Evolutionary conservation across 2,329 filamentous ascomycete genomes (phyloP).

Genomic region (Ophiostoma montium): DNA sequence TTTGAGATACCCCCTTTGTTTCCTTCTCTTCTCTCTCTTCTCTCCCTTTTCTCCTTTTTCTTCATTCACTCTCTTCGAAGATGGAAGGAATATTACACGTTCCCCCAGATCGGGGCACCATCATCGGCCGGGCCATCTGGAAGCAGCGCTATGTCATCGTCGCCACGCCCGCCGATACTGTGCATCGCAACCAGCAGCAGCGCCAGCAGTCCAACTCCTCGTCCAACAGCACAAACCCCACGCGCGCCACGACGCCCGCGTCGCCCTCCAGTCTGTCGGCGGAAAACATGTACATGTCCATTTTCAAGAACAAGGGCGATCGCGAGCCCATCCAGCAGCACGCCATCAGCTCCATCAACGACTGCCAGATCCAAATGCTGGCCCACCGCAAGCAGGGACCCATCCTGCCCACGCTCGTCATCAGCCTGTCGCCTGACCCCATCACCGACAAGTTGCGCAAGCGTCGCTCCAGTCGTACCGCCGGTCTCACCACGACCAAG

Average conservation of each 20-base stretch:
- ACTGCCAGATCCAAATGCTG: constrained; percentile 44
- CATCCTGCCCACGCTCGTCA: constrained; percentile 42
- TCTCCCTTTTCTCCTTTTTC: background rate
- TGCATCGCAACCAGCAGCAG: constrained; percentile 2
- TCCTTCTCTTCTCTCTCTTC: background rate
- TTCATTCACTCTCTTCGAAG: background rate
- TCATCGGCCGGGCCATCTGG: constrained; percentile 37
- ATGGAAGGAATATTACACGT: constrained; percentile 38
- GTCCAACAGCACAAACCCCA: background rate
- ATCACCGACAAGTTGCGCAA: constrained; percentile 46
- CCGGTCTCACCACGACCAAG: constrained; percentile 38
- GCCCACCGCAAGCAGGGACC: constrained; percentile 49
- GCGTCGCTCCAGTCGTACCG: constrained; percentile 48
- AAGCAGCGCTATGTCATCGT: constrained; percentile 48
- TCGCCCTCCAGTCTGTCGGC: constrained; percentile 17
- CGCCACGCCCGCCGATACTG: constrained; percentile 27
- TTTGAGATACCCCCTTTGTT: background rate
- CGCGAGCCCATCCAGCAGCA: constrained; percentile 39
- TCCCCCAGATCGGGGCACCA: constrained; percentile 36
- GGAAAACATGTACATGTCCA: constrained; percentile 34
- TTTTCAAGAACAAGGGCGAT: constrained; percentile 47
- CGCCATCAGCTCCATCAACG: constrained; percentile 35
- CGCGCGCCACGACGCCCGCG: constrained; percentile 16
- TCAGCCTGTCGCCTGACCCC: constrained; percentile 38
- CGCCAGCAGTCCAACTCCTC: constrained; percentile 4